Percentiles rank a stretch among this genome's conserved stretches.
phyloP scores from a whole-genome alignment of 192 early-diverging fungal genomes.

The Backusella sp. region DNA sequence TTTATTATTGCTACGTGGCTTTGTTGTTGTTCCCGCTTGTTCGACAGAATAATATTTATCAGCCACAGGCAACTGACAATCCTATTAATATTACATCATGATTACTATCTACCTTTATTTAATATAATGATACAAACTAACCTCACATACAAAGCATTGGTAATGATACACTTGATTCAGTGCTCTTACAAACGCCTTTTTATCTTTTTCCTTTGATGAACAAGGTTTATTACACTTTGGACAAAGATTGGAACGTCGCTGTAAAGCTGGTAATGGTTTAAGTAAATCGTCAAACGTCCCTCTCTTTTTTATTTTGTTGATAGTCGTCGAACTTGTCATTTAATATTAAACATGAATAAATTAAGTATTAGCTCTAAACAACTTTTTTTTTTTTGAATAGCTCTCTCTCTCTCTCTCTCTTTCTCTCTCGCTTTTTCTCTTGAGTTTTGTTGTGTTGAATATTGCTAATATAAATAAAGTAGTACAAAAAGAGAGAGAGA shows the following conservation, averaged over 20 bases:
- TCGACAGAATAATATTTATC: slow-evolving; percentile 5
- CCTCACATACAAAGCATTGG: slow-evolving; percentile 18
- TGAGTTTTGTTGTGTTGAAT: background rate
- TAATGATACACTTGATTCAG: slow-evolving; percentile 20
- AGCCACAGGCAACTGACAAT: slow-evolving; percentile 12
- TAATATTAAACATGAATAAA: slow-evolving; percentile 2
- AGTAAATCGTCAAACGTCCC: background rate
- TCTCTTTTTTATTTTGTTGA: background rate
- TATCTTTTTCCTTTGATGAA: slow-evolving; percentile 3
- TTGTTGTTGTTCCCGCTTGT: background rate
- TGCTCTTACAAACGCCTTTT: slow-evolving; percentile 3
- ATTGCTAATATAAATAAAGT: background rate
- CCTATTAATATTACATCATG: slow-evolving; percentile 2
- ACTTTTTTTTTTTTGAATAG: background rate
- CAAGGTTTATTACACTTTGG: slow-evolving; percentile 14
- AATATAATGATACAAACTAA: slow-evolving; percentile 7
- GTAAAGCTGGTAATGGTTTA: slow-evolving; percentile 8
- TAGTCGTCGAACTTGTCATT: background rate
- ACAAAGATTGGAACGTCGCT: slow-evolving; percentile 12
- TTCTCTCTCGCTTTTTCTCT: background rate
- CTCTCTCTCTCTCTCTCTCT: background rate
- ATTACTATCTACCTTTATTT: background rate
- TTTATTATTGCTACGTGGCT: background rate
- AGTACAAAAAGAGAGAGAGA: background rate
- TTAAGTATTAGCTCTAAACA: background rate